Percentiles rank a stretch among this genome's conserved stretches.
phyloP scores from a whole-genome alignment of 352 stramenopile species.

The Phytophthora multivora region DNA sequence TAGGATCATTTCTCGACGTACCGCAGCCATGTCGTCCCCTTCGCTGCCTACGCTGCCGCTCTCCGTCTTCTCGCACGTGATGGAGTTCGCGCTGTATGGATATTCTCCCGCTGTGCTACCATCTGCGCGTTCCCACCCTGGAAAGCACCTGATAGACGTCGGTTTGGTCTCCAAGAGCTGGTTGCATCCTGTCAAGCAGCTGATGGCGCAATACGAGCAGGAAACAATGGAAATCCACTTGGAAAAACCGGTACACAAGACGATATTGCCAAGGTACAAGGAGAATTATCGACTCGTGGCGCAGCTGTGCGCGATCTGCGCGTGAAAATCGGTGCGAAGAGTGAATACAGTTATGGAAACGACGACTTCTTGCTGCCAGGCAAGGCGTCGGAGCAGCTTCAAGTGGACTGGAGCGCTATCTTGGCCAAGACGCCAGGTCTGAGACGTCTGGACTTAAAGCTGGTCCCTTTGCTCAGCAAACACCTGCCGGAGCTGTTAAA shows the following conservation, averaged over 20 bases:
- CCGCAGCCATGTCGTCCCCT: neutral
- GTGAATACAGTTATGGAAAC: neutral
- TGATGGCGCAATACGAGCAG: conserved; percentile 7
- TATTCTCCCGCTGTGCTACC: neutral
- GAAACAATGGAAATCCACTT: conserved; percentile 7
- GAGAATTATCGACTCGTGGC: conserved; percentile 1
- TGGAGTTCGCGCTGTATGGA: neutral
- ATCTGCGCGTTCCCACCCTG: neutral
- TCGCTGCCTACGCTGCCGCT: neutral
- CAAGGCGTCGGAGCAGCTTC: conserved; percentile 6
- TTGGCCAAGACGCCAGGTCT: conserved; percentile 7
- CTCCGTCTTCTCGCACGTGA: neutral
- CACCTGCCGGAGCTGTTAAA: conserved; percentile 19
- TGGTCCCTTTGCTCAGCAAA: conserved; percentile 18
- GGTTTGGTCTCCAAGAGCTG: conserved; percentile 11
- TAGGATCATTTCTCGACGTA: too few relatives aligned
- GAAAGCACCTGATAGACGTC: conserved; percentile 1
- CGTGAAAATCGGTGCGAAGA: neutral
- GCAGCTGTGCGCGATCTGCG: conserved; percentile 3
- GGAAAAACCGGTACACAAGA: neutral
- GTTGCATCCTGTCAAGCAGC: conserved; percentile 2
- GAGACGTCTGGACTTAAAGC: conserved; percentile 21
- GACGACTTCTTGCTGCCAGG: neutral
- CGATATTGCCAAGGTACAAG: conserved; percentile 1
- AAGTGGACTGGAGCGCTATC: conserved; percentile 22